Evolutionary conservation across 2,329 filamentous ascomycete genomes (phyloP).

Genomic region (Penicillium frequentans): DNA sequence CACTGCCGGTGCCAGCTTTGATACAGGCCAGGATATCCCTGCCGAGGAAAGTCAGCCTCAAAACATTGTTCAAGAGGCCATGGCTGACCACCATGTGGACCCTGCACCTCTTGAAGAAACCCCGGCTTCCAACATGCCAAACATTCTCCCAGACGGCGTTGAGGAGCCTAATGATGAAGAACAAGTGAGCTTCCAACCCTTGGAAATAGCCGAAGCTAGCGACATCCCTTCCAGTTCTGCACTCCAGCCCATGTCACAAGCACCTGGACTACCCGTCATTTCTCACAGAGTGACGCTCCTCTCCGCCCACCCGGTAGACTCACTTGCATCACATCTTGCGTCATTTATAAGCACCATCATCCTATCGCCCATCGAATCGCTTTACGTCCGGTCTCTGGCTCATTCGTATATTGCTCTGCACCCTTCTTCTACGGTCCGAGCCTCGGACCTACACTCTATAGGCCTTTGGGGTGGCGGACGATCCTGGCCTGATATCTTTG

Average conservation of each 20-base stretch:
- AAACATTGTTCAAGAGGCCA: conserved; percentile 4
- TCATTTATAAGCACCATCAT: conserved; percentile 38
- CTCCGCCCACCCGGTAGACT: conserved; percentile 43
- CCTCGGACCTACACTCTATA: conserved; percentile 33
- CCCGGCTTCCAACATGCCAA: conserved; percentile 14
- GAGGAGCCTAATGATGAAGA: conserved; percentile 31
- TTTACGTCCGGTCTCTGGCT: conserved; percentile 43
- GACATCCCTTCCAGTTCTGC: conserved; percentile 15
- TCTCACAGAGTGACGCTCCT: conserved; percentile 45
- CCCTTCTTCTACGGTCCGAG: conserved; percentile 20
- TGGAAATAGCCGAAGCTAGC: conserved; percentile 6
- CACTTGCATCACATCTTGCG: conserved; percentile 43
- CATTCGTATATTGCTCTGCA: conserved; percentile 35
- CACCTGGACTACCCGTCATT: conserved; percentile 14
- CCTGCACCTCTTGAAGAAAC: conserved; percentile 11
- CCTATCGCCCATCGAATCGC: conserved; percentile 42
- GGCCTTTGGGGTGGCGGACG: conserved; percentile 38
- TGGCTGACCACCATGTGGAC: conserved; percentile 4
- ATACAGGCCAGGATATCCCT: conserved; percentile 10
- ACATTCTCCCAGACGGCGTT: conserved; percentile 31
- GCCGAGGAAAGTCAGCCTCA: conserved; percentile 6
- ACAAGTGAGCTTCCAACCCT: conserved; percentile 8
- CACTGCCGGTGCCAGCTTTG: conserved; percentile 18
- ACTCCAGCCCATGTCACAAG: conserved; percentile 12
- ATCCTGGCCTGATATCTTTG: conserved; percentile 28